phyloP scores from a whole-genome alignment of 2,329 filamentous ascomycete species.

The Penicillium sp. region DNA sequence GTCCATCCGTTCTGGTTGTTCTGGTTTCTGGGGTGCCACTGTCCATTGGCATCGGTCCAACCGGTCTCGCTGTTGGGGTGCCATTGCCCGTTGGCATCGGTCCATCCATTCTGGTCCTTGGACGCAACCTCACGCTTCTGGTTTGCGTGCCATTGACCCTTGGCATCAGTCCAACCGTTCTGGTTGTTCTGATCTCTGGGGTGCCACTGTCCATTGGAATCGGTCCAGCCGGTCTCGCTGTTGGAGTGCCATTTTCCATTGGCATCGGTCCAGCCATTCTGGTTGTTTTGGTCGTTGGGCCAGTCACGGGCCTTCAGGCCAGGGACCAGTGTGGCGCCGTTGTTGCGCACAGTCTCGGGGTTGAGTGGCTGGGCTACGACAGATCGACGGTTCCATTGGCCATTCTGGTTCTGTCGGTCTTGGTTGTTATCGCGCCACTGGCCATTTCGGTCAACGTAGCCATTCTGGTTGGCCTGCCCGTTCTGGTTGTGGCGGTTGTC shows the following conservation, averaged over 20 bases:
- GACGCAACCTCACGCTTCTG: neutral
- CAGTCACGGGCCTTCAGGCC: constrained; percentile 11
- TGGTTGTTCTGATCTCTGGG: constrained; percentile 9
- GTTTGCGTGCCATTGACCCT: constrained; percentile 13
- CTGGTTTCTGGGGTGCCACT: neutral
- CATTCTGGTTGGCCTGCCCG: neutral
- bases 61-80: neutral
- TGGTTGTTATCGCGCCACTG: constrained; percentile 4
- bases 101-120: neutral
- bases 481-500: constrained; percentile 6
- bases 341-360: neutral
- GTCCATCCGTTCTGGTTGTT: neutral
- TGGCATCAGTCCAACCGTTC: constrained; percentile 13
- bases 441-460: neutral
- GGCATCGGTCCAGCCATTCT: neutral
- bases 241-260: constrained; percentile 4
- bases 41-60: neutral
- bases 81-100: neutral
- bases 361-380: neutral
- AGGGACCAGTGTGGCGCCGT: constrained; percentile 1
- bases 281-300: constrained; percentile 9
- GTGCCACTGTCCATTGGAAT: constrained; percentile 20
- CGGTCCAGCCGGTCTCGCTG: constrained; percentile 17
- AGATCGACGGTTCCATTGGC: neutral
- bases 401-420: neutral